Evolutionary conservation across 345 rosid species (phyloP), one percentile per base, ranked within the genome.

Genomic region (Hibiscus mutabilis): DNA sequence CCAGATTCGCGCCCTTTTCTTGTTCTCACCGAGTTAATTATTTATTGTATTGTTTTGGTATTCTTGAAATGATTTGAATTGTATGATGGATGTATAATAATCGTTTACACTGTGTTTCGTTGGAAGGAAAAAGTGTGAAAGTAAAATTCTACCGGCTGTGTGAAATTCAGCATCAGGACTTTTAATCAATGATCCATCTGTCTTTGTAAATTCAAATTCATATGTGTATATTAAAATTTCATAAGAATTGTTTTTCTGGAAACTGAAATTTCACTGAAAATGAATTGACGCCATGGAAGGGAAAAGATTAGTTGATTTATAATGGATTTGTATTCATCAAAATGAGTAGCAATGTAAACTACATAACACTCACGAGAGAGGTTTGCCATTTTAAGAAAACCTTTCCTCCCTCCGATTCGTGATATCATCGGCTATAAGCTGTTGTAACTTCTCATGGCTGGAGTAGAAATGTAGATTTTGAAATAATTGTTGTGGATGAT

Each of bases 401-500:
- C 6, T 33, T 33, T 22, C n/a, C 15, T 60, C 13, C 10, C 40
- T 37, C 11, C 0, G 42, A 37, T 37, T 37, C 0, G 11, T 3
- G 1, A 22, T 44, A 22, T 65, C 21, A 14, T 3, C 18, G 16
- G 15, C 6, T 6, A 16, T 15, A 42, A 46, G 7, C 69, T 46
- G 56, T 66, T 66, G 19, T 7, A 27, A 66, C 35, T 22, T 16
- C 16, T 29, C 27, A 19, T 52, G 63, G 1, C 22, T 42, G 33
- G 56, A 37, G 42, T 40, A 91, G 97, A 79, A 89, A 87, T 82
- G 88, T 87, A 31, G 90, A 95, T 73, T 92, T 90, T 68, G 98
- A 95, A 82, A 84, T 90, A 53, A 88, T 92, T 71, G 83, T 95
- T 60, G 99, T 95, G 77, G 99, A 95, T 71, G 99, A 92, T 77